Base-by-base conservation (phyloP, 352 stramenopile genomes). In the Peronospora destructor region DNA sequence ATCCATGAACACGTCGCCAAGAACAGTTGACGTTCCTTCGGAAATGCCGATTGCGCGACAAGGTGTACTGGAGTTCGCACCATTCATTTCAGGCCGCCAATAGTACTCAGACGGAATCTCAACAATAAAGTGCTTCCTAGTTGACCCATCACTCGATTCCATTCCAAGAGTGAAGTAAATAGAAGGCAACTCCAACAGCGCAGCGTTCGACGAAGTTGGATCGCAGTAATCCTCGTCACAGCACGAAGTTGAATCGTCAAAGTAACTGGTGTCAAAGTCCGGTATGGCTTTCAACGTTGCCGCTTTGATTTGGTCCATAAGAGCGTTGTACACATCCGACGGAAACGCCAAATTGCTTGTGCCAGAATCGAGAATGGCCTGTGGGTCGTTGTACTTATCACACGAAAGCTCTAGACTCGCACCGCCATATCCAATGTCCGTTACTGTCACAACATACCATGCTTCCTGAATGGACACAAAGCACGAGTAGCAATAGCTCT, bases 1-100 rank as follows among this genome's bases (percentile, higher is more conserved):
- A 45, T 92, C 82, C 75, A 92, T 85, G 41, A 92, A 88, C n/a
- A 92, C 82, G 38, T 86, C 73, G 8, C 82, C 82, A 10, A 92
- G 70, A 35, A 92, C 68, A 26, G 74, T 84, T 23, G 71, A 69
- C 1, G 66, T 68, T 14, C 76, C 73, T 53, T 92, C 82, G 0
- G 79, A 81, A 37, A 92, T 85, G n/a, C 82, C 82, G 7, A 91
- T 76, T 0, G 81, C 78, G 33, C 82, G 74, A 25, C 82, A 92
- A 2, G 69, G 65, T 9, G 61, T 65, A 38, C 73, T 66, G 7
- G 62, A 56, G 50, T 81, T 71, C 10, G 50, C 56, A 13, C 77
- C 77, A 56, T 88, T 88, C 71, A 85, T 76, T 61, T 90, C 76
- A 6, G 82, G 82, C 0, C 82, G 71, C 72, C 81, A 92, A 51